phyloP scores from a whole-genome alignment of 2,329 filamentous ascomycete genomes.

The Verticillium dahliae region DNA sequence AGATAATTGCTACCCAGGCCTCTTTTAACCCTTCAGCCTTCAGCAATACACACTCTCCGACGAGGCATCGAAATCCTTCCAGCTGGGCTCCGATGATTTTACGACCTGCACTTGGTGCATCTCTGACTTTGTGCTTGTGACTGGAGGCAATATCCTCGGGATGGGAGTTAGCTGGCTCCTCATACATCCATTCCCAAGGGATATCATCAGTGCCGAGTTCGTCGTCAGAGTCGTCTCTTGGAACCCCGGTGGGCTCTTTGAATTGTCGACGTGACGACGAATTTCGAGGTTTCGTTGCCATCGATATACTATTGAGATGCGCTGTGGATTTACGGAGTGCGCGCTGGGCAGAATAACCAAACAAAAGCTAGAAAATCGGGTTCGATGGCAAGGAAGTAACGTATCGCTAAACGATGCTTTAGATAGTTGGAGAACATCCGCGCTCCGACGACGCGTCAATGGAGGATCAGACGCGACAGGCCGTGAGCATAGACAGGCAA shows the following conservation, averaged over 20 bases:
- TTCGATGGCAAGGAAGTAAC: no score
- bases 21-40: conserved; percentile 83
- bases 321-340: no score
- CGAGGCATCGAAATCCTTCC: conserved; percentile 69
- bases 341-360: no score
- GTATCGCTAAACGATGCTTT: no score
- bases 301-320: no score
- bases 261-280: neutral
- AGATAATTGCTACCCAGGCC: conserved; percentile 87
- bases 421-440: no score
- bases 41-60: conserved; percentile 80
- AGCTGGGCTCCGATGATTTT: conserved; percentile 76
- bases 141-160: conserved; percentile 3
- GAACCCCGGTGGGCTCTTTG: conserved; percentile 38
- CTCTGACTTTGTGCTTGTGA: neutral
- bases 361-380: no score
- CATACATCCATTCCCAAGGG: conserved; percentile 78
- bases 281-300: neutral
- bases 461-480: no score
- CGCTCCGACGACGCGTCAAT: no score
- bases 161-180: conserved; percentile 11
- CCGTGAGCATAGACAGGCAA: no score
- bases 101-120: conserved; percentile 6
- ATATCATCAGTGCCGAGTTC: conserved; percentile 69
- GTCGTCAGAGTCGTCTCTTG: conserved; percentile 79